These are phyloP conservation scores for Paramarasmius palmivorus DNA, from an alignment of 1,284 basidiomycete species.

Conservation along the genomic window DNA sequence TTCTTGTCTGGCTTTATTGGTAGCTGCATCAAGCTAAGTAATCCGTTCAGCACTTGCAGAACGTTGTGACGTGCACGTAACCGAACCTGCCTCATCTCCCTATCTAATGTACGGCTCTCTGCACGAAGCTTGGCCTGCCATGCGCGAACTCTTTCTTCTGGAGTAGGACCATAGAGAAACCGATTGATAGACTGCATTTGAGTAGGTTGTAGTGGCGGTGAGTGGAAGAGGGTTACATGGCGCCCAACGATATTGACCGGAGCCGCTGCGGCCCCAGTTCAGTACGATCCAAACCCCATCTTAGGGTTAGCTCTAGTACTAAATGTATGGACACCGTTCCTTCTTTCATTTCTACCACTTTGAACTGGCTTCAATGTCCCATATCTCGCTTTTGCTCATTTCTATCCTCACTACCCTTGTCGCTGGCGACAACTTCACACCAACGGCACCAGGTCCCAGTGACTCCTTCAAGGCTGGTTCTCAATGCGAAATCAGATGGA, in stretches of 20 bases:
- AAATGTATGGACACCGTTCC: background rate
- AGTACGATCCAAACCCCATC: too few relatives aligned
- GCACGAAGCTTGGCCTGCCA: conserved; percentile 87
- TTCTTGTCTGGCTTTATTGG: conserved; percentile 77
- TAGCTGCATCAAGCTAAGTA: conserved; percentile 78
- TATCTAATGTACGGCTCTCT: conserved; percentile 81
- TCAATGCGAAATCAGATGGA: conserved; percentile 18
- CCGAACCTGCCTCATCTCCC: conserved; percentile 91
- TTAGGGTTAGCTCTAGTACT: too few relatives aligned
- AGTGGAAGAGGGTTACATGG: too few relatives aligned
- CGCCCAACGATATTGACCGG: too few relatives aligned
- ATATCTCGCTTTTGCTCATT: conserved; percentile 2
- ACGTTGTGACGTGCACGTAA: conserved; percentile 17
- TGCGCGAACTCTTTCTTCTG: conserved; percentile 86
- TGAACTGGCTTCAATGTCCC: background rate
- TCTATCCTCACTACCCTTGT: conserved; percentile 1
- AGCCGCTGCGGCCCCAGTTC: too few relatives aligned
- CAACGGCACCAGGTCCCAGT: conserved; percentile 39
- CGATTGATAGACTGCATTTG: conserved; percentile 82
- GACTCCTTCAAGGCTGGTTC: conserved; percentile 34
- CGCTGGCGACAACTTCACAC: conserved; percentile 27
- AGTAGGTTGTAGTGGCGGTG: background rate
- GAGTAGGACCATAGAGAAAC: conserved; percentile 92
- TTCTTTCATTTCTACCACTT: background rate
- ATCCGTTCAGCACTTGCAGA: conserved; percentile 5